A percentile compares a stretch with the other conserved stretches of the same genome.
These are phyloP conservation scores for Ascomycota sp. DNA, from an alignment of 2,329 filamentous ascomycete species.

Conservation along the genomic window DNA sequence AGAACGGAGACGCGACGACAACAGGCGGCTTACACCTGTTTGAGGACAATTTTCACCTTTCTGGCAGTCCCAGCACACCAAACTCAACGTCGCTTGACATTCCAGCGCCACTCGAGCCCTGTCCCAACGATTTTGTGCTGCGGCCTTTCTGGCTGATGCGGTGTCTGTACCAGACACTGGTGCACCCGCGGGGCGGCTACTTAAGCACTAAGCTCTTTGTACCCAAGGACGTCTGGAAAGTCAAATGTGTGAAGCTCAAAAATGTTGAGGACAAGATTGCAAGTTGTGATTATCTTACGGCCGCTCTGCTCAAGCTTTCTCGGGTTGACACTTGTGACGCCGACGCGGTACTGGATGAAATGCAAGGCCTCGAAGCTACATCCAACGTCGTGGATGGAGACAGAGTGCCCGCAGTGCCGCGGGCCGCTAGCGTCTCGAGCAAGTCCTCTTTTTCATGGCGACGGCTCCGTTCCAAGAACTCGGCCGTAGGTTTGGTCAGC, in stretches of 20 bases:
- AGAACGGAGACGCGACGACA: conserved; percentile 33
- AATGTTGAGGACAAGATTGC: conserved; percentile 83
- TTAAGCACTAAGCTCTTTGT: conserved; percentile 82
- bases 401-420: conserved; percentile 20
- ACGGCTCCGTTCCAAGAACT: conserved; percentile 76
- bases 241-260: conserved; percentile 84
- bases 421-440: conserved; percentile 41
- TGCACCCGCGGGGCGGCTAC: conserved; percentile 80
- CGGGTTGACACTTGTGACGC: conserved; percentile 78
- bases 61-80: conserved; percentile 40
- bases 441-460: conserved; percentile 74
- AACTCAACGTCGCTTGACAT: conserved; percentile 40
- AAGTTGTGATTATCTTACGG: conserved; percentile 78
- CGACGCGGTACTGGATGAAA: conserved; percentile 80
- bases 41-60: conserved; percentile 61
- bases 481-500: conserved; percentile 36
- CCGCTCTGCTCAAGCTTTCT: conserved; percentile 64
- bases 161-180: conserved; percentile 77
- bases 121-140: conserved; percentile 72
- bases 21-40: conserved; percentile 62
- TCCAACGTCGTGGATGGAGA: conserved; percentile 26
- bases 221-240: conserved; percentile 79
- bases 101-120: conserved; percentile 70
- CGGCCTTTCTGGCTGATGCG: conserved; percentile 97
- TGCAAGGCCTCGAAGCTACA: conserved; percentile 67